Evolutionary conservation across 495 filamentous ascomycete genomes (phyloP).

Genomic region (Penicillium coprophilum): DNA sequence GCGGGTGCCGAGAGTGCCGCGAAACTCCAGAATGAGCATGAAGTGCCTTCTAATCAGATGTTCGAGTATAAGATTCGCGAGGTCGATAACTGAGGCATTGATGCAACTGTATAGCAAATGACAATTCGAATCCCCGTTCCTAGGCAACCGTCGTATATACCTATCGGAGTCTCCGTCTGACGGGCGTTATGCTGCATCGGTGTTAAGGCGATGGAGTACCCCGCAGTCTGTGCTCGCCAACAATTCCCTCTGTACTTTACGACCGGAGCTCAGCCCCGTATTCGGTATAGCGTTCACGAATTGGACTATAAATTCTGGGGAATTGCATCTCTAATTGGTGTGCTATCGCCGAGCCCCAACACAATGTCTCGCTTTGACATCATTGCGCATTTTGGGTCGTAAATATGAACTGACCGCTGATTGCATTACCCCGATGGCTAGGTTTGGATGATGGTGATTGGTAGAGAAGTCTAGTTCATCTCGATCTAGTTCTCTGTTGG

Average conservation of each 20-base stretch:
- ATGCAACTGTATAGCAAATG: neutral
- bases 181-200: neutral
- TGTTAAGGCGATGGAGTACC: neutral
- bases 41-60: slow-evolving; percentile 63
- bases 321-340: neutral
- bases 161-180: neutral
- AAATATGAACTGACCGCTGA: neutral
- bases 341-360: neutral
- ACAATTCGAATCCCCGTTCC: neutral
- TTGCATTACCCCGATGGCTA: neutral
- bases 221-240: neutral
- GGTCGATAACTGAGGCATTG: slow-evolving; percentile 1
- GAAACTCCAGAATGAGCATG: slow-evolving; percentile 62
- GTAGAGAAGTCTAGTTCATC: neutral
- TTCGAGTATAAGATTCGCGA: slow-evolving; percentile 41
- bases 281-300: neutral
- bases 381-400: neutral
- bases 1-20: slow-evolving; percentile 61
- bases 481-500: neutral
- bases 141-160: neutral
- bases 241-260: neutral
- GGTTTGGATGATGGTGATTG: neutral
- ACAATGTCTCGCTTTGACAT: neutral
- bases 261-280: neutral
- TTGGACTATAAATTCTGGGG: neutral